These are phyloP conservation scores for Cenchrus americanus DNA, from an alignment of 176 grass and related monocot genomes.

Conservation along the genomic window DNA sequence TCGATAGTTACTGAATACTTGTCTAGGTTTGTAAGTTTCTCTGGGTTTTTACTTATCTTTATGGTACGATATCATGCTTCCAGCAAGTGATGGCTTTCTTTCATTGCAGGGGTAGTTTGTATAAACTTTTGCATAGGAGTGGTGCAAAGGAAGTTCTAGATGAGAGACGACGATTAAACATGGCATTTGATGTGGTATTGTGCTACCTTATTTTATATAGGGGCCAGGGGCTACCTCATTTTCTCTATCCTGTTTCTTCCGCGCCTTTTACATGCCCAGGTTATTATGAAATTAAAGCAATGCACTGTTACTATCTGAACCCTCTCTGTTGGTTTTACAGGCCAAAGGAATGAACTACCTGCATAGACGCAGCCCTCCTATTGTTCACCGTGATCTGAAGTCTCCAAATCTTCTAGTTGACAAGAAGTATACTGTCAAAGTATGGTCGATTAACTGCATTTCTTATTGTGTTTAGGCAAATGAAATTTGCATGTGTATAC, in stretches of 20 bases:
- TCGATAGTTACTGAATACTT: slow-evolving; percentile 92
- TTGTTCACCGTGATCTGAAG: slow-evolving; percentile 98
- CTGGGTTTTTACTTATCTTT: slow-evolving; percentile 1
- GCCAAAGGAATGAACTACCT: slow-evolving; percentile 99
- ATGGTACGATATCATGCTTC: background rate
- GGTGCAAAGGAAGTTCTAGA: slow-evolving; percentile 81
- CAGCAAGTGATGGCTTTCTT: slow-evolving; percentile 15
- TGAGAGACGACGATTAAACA: slow-evolving; percentile 91
- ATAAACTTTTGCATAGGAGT: slow-evolving; percentile 87
- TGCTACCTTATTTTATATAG: slow-evolving; percentile 17
- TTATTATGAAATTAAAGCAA: slow-evolving; percentile 19
- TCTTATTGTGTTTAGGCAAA: background rate
- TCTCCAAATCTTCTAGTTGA: slow-evolving; percentile 99
- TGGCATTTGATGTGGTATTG: slow-evolving; percentile 96
- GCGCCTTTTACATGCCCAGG: background rate
- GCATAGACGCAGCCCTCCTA: slow-evolving; percentile 86
- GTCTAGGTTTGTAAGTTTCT: slow-evolving; percentile 68
- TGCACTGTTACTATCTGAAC: slow-evolving; percentile 36
- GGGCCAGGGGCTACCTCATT: slow-evolving; percentile 23
- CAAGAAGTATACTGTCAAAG: slow-evolving; percentile 98
- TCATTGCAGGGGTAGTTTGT: slow-evolving; percentile 86
- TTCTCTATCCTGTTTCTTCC: slow-evolving; percentile 10
- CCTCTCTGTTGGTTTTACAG: slow-evolving; percentile 53
- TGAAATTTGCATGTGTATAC: background rate
- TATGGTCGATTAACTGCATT: slow-evolving; percentile 44